These are phyloP conservation scores for Stephania yunnanensis DNA, from an alignment of 164 flowering plant species.

Conservation along the genomic window DNA sequence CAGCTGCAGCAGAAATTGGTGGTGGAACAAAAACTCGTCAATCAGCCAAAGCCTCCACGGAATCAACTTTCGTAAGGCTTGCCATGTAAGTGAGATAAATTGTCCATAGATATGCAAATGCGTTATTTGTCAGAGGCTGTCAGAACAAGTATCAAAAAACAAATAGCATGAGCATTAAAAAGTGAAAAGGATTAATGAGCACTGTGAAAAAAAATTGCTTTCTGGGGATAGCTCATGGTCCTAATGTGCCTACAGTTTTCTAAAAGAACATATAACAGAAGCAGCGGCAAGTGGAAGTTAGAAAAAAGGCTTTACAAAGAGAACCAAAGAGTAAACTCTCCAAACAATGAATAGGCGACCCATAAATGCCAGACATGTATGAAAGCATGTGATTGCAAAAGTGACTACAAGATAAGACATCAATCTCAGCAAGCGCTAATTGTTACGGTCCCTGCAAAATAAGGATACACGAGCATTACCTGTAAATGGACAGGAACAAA, in stretches of 20 bases:
- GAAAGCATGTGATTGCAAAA: neutral
- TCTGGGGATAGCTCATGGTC: neutral
- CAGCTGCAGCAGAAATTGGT: neutral
- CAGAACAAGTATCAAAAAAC: slow-evolving; percentile 2
- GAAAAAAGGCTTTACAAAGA: too few species aligned
- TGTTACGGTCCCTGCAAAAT: neutral
- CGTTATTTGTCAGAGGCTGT: slow-evolving; percentile 77
- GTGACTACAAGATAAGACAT: neutral
- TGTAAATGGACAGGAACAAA: slow-evolving; percentile 79
- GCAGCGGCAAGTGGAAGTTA: too few species aligned
- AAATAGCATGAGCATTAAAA: neutral
- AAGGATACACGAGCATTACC: slow-evolving; percentile 28
- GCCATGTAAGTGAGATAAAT: slow-evolving; percentile 91
- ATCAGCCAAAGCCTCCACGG: slow-evolving; percentile 8
- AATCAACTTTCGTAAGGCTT: slow-evolving; percentile 48
- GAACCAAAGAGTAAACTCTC: neutral
- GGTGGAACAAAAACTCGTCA: neutral
- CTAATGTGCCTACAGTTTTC: neutral
- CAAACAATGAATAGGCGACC: neutral
- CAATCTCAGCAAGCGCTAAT: neutral
- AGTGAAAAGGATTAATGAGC: neutral
- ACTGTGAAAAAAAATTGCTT: neutral
- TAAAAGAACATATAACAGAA: too few species aligned
- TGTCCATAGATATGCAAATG: slow-evolving; percentile 87
- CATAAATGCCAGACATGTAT: neutral